These are phyloP conservation scores for Fusarium pininemorale DNA, from an alignment of 2,329 filamentous ascomycete species.

Conservation along the genomic window DNA sequence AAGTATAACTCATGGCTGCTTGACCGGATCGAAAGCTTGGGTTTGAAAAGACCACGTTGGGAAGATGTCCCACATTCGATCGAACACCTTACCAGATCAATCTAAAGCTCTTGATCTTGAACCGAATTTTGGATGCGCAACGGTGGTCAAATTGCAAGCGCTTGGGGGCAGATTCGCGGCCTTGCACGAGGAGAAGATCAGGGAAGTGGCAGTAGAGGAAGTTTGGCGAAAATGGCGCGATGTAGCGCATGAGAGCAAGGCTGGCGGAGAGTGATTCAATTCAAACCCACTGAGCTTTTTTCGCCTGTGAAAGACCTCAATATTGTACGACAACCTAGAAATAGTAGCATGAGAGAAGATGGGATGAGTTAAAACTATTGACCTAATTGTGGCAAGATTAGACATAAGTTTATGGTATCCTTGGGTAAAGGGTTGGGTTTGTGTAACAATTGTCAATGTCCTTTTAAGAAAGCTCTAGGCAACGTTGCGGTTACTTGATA, in stretches of 20 bases:
- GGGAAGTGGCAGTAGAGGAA: conserved; percentile 99
- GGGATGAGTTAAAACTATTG: too few species aligned
- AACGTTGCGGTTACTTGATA: neutral
- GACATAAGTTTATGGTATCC: neutral
- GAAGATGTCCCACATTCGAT: neutral
- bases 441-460: neutral
- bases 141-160: conserved; percentile 48
- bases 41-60: neutral
- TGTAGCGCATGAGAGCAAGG: conserved; percentile 79
- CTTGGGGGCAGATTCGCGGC: conserved; percentile 68
- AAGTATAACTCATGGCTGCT: neutral
- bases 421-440: neutral
- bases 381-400: neutral
- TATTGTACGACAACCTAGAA: neutral
- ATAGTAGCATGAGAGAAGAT: neutral
- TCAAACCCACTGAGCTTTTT: neutral
- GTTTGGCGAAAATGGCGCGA: conserved; percentile 68
- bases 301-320: neutral
- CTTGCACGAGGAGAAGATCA: conserved; percentile 84
- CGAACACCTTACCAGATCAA: neutral
- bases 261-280: conserved; percentile 72
- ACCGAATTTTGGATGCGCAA: too few species aligned
- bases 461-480: neutral
- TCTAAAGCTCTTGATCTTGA: too few species aligned
- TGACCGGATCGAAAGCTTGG: neutral